Conservation (phyloP, 2,329 filamentous ascomycete species). For the Xylariomycetidae sp. region DNA sequence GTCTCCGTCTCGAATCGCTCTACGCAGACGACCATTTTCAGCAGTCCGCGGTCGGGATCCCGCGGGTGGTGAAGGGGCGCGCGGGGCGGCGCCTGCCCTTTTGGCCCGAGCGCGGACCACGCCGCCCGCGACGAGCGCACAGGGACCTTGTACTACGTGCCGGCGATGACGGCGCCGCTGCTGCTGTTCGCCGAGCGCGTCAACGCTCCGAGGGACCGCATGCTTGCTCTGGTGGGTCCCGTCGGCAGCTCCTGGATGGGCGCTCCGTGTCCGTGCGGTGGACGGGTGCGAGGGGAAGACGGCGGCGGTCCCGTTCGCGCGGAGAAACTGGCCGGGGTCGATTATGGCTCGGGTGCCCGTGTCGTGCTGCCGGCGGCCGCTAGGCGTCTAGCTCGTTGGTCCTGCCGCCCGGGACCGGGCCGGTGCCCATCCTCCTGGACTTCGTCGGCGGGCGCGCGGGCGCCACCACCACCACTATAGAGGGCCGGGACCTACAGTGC, state of each 20-base stretch:
- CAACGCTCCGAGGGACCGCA: constrained; percentile 7
- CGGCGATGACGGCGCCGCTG: constrained; percentile 4
- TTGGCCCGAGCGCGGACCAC: constrained; percentile 3
- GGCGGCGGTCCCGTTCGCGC: too few species aligned
- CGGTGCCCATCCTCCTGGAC: not conserved
- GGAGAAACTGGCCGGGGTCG: too few species aligned
- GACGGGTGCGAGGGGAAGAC: constrained; percentile 5
- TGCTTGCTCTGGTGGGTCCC: constrained; percentile 5
- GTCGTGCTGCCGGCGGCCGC: too few species aligned
- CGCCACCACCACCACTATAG: constrained; percentile 5
- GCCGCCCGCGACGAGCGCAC: constrained; percentile 7
- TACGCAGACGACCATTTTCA: too few species aligned
- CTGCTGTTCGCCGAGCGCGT: constrained; percentile 10
- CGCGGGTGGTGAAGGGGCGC: not conserved
- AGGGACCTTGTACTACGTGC: constrained; percentile 2
- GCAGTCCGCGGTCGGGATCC: constrained; percentile 1
- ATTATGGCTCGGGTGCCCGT: too few species aligned
- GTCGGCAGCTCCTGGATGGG: constrained; percentile 12
- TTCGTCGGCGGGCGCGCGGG: constrained; percentile 9
- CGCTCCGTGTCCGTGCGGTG: constrained; percentile 4
- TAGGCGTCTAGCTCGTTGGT: too few species aligned
- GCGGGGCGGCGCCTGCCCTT: not conserved
- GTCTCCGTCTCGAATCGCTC: too few species aligned
- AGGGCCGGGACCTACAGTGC: constrained; percentile 7
- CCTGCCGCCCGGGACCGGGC: too few species aligned